Base-by-base conservation (phyloP, 441 rosid genomes). In the Geranium incanum region DNA sequence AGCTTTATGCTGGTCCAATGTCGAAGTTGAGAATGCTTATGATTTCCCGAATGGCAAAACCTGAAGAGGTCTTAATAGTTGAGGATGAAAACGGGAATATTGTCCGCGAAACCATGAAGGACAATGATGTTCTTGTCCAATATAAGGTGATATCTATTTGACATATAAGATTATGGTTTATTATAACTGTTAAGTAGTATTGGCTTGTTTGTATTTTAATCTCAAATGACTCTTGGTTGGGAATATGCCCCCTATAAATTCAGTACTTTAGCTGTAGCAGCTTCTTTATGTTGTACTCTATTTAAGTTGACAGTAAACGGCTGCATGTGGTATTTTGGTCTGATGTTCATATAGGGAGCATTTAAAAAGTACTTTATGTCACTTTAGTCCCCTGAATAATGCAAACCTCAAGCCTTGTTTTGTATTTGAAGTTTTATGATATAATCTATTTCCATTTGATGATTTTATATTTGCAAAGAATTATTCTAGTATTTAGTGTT, bases 71-170 rank as follows among this genome's bases (percentile, higher is more conserved):
- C 76, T 80, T 96, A 52, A 90, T 96, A 64, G 98, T 96, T 82
- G 99, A 96, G 86, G 99, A 96, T 89, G 99, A 96, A 85, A 96
- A 96, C 82, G 99, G 99, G 15, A 96, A 96, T 81, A 93, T 93
- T 60, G 99, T 93, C 67, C 97, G 97, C 68, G 98, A 91, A 88
- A 96, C 99, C 67, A 79, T 96, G 98, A 96, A 96, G 81, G 99
- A 96, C 83, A 93, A 96, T 72, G 99, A 96, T 86, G 97, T 96
- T 76, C 98, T 93, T 75, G 98, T 96, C 75, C 99, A 96, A 70
- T 96, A 93, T 70, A 96, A 96, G 97, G 99, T 93, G 74, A 71
- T 69, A 52, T 60, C 71, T 57, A 36, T n/a, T 67, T 74, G 2
- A 28, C 33, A 13, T n/a, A 66, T 50, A 19, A 38, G 57, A 59